Evolutionary conservation across 257 asterid species (phyloP).

Genomic region (Scutellaria baicalensis): DNA sequence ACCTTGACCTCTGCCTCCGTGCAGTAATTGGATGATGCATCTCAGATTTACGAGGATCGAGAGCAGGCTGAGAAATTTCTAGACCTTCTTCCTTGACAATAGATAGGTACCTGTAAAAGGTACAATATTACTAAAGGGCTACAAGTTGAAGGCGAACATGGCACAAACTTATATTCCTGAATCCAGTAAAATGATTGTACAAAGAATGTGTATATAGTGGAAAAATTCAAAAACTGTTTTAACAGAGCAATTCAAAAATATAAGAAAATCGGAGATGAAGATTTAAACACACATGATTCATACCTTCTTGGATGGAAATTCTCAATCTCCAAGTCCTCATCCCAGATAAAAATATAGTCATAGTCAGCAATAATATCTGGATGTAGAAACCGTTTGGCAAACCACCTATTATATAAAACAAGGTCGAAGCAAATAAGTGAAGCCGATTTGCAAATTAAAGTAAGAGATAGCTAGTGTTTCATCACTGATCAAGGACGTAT

Average conservation of each 20-base stretch:
- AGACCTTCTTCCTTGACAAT: slow-evolving; percentile 81
- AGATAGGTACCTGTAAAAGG: slow-evolving; percentile 52
- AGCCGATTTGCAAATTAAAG: not conserved
- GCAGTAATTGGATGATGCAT: slow-evolving; percentile 79
- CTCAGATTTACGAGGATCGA: slow-evolving; percentile 56
- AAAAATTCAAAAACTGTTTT: too few relatives aligned
- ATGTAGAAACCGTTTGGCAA: slow-evolving; percentile 88
- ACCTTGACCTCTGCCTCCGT: slow-evolving; percentile 50
- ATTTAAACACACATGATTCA: not conserved
- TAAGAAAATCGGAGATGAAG: not conserved
- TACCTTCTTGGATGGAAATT: slow-evolving; percentile 77
- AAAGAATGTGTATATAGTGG: not conserved
- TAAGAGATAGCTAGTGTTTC: not conserved
- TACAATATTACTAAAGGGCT: slow-evolving; percentile 10
- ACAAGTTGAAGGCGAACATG: not conserved
- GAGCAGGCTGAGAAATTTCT: slow-evolving; percentile 94
- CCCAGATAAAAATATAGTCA: slow-evolving; percentile 86
- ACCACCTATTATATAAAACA: slow-evolving; percentile 60
- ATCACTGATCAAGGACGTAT: not conserved
- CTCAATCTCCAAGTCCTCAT: slow-evolving; percentile 84
- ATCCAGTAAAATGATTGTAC: not conserved
- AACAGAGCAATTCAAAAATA: not conserved
- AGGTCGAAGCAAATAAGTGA: not conserved
- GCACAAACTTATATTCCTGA: not conserved
- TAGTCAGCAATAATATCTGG: slow-evolving; percentile 83